Evolutionary conservation across 2,329 filamentous ascomycete species (phyloP).

Genomic region (Trichoderma pleuroti): DNA sequence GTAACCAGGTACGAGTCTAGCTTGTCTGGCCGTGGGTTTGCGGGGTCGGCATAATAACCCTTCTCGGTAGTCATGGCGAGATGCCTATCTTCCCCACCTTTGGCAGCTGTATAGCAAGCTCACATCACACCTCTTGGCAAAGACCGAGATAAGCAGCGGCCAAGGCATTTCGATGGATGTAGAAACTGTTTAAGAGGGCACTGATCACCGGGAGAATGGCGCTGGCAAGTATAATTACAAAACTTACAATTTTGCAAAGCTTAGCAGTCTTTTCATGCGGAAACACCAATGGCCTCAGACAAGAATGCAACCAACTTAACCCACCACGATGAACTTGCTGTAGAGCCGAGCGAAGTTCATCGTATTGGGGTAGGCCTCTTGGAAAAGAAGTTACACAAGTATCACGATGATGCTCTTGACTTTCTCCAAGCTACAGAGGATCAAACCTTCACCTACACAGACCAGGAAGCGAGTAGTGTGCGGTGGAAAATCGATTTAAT

Average conservation of each 20-base stretch:
- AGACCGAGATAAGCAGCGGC: background rate
- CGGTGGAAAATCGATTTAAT: conserved; percentile 20
- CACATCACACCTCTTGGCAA: background rate
- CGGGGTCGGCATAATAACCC: background rate
- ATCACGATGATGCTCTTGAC: background rate
- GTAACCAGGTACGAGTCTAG: background rate
- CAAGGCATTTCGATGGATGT: background rate
- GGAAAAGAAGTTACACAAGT: background rate
- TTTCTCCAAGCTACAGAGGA: background rate
- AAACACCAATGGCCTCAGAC: background rate
- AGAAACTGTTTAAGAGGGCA: background rate
- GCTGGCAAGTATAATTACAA: background rate
- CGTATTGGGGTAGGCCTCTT: background rate
- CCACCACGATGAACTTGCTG: background rate
- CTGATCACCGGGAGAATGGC: background rate
- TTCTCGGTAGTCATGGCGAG: background rate
- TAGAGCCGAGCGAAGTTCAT: background rate
- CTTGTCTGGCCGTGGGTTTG: background rate
- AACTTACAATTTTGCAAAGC: background rate
- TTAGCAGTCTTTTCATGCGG: background rate
- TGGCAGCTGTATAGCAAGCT: background rate
- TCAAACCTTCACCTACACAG: conserved; percentile 5
- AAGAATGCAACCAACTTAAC: background rate
- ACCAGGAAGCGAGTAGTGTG: conserved; percentile 10
- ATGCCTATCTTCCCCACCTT: background rate